Evolutionary conservation across 495 filamentous ascomycete genomes (phyloP).

Genomic region (Podospora fimiseda): DNA sequence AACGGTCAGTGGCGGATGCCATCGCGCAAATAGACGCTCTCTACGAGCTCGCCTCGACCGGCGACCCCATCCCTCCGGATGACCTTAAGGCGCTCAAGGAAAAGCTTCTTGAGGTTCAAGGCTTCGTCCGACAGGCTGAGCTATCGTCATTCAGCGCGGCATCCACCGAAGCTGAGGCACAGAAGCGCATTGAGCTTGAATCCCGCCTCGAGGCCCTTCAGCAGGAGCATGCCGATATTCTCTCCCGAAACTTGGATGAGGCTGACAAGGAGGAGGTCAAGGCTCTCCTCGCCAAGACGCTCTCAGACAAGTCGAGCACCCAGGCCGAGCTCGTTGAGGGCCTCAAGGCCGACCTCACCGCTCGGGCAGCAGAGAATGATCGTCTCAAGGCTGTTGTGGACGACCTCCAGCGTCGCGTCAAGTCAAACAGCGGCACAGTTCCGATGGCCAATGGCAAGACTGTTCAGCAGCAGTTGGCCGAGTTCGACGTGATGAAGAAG

Average conservation of each 20-base stretch:
- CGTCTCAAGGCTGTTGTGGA: constrained; percentile 68
- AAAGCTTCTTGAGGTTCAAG: constrained; percentile 79
- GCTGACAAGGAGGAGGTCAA: constrained; percentile 81
- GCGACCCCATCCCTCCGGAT: constrained; percentile 74
- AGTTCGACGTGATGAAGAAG: constrained; percentile 99
- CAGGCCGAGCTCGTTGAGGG: constrained; percentile 64
- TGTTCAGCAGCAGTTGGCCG: constrained; percentile 93
- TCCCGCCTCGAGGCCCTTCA: constrained; percentile 63
- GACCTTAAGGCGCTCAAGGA: constrained; percentile 69
- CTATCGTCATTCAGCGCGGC: constrained; percentile 56
- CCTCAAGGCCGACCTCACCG: constrained; percentile 61
- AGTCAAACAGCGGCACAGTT: constrained; percentile 46
- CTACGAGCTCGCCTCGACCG: constrained; percentile 64
- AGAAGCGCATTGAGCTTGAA: constrained; percentile 66
- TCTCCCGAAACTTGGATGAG: constrained; percentile 72
- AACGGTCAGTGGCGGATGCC: constrained; percentile 70
- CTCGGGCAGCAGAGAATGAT: constrained; percentile 69
- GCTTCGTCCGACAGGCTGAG: constrained; percentile 88
- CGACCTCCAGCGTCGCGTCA: constrained; percentile 65
- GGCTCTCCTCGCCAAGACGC: constrained; percentile 65
- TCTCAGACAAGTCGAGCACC: constrained; percentile 63
- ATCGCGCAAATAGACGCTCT: constrained; percentile 76
- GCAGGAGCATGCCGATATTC: constrained; percentile 71
- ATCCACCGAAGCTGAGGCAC: constrained; percentile 56
- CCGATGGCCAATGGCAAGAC: constrained; percentile 74